Evolutionary conservation across 2,329 filamentous ascomycete species (phyloP), one percentile per base, ranked within the genome.

Genomic region (Byssoonygena ceratinophila): DNA sequence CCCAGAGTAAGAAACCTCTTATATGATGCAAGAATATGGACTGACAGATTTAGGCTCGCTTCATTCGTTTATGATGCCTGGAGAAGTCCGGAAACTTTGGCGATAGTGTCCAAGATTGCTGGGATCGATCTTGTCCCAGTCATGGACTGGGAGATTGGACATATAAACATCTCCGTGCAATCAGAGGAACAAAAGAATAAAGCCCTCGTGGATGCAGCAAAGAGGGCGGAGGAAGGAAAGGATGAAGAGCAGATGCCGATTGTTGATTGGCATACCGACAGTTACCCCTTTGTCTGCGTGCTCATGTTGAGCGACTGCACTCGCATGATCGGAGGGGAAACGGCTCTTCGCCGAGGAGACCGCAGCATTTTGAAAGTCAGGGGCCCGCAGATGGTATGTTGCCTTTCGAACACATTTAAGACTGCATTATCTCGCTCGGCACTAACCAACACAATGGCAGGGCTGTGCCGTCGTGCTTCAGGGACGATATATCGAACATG

Each of bases 241-340:
- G 68, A 72, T 48, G 70, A 75, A 52, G 72, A 74, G 23, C 73
- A 78, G 45, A 71, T 75, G 32, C 75, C 79, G 4, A 75, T 80
- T 22, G 75, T 83, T 27, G 77, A 74, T 34, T 84, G 80, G 80
- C 80, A 83, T 65, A 76, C 70, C 0, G 82, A 84, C 63, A 80
- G 76, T 60, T 83, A 81, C 61, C 80, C 81, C 0, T 84, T 83
- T 60, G 81, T 84, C n/a, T 83, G 80, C 58, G 80, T 84, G n/a
- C 73, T 76, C 6, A 84, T 84, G 80, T 72, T 84, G 25, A 80
- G 77, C 32, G 80, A 84, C 59, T 82, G 79, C 57, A 74, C 72
- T 0, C 68, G 71, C 34, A 84, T 84, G 81, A 67, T 80, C 11
- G 81, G 81, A 8, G 81, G 81, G 3, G 81, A 84, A 65, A 84